Conservation (phyloP, 805 yeast species). For the Cyberlindnera mrakii region DNA sequence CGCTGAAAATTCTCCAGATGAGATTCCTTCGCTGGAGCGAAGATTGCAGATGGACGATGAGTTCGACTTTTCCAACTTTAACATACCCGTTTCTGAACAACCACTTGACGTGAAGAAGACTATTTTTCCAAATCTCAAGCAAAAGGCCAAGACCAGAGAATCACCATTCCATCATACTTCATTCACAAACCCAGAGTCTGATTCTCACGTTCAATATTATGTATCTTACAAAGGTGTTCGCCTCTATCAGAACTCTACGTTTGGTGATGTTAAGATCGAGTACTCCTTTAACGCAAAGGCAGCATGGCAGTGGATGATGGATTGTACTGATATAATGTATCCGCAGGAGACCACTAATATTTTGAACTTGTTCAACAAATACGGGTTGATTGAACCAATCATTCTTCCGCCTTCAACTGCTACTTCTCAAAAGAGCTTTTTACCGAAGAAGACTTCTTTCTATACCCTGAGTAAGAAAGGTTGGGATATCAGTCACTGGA, state of each 20-base stretch:
- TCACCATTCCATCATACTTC: constrained; percentile 72
- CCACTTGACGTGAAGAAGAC: constrained; percentile 18
- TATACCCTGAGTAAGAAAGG: constrained; percentile 42
- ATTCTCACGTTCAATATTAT: constrained; percentile 74
- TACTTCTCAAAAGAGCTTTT: constrained; percentile 23
- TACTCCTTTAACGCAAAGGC: constrained; percentile 70
- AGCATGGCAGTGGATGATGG: constrained; percentile 81
- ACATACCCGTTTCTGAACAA: neutral
- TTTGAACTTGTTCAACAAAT: constrained; percentile 42
- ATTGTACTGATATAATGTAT: constrained; percentile 70
- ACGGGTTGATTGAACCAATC: constrained; percentile 43
- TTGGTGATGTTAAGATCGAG: constrained; percentile 28
- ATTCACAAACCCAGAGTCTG: constrained; percentile 87
- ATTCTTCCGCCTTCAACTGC: constrained; percentile 30
- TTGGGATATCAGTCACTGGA: constrained; percentile 32
- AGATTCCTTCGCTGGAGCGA: constrained; percentile 32
- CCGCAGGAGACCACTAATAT: constrained; percentile 47
- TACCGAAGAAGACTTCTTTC: constrained; percentile 31
- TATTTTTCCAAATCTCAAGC: constrained; percentile 24
- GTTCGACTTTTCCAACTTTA: constrained; percentile 28
- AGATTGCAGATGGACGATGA: constrained; percentile 28
- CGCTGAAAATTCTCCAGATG: constrained; percentile 46
- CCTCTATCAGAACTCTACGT: constrained; percentile 38
- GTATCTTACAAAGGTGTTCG: constrained; percentile 62
- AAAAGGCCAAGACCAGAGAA: constrained; percentile 11